phyloP scores from a whole-genome alignment of 306 rosid genomes.

The Gastrolobium bilobum region DNA sequence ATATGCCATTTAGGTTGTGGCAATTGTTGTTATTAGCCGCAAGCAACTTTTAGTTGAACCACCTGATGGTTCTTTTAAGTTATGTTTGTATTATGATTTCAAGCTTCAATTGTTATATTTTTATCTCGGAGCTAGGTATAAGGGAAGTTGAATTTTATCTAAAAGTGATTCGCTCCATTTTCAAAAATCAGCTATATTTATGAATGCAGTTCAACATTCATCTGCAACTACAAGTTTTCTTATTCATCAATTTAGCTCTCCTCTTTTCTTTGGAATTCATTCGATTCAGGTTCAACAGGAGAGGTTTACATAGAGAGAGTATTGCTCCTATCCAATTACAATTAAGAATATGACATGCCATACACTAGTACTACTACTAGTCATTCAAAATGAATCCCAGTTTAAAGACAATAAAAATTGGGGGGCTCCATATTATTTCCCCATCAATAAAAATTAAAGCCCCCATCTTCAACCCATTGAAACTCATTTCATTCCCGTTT shows the following conservation, averaged over 20 bases:
- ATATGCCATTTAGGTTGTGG: constrained; percentile 15
- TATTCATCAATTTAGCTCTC: not conserved
- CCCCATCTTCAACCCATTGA: not conserved
- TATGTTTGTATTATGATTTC: constrained; percentile 8
- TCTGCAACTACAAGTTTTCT: not conserved
- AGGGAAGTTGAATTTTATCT: not conserved
- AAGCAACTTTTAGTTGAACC: constrained; percentile 21
- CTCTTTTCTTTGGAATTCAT: not conserved
- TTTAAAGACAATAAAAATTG: not conserved
- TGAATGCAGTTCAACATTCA: constrained; percentile 7
- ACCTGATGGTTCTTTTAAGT: not conserved
- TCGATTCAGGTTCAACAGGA: not conserved
- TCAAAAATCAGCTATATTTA: not conserved
- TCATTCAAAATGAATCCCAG: not conserved
- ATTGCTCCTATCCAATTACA: not conserved
- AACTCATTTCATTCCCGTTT: not conserved
- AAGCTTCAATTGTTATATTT: not conserved
- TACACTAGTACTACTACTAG: not conserved
- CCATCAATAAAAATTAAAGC: too few species aligned
- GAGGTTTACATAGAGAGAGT: not conserved
- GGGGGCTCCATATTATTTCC: not conserved
- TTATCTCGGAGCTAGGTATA: not conserved
- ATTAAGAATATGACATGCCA: not conserved
- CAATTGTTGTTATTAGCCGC: constrained; percentile 1
- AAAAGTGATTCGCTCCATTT: not conserved